Evolutionary conservation across 2,329 filamentous ascomycete species (phyloP), one percentile per base, ranked within the genome.

Genomic region (Shiraia bambusicola): DNA sequence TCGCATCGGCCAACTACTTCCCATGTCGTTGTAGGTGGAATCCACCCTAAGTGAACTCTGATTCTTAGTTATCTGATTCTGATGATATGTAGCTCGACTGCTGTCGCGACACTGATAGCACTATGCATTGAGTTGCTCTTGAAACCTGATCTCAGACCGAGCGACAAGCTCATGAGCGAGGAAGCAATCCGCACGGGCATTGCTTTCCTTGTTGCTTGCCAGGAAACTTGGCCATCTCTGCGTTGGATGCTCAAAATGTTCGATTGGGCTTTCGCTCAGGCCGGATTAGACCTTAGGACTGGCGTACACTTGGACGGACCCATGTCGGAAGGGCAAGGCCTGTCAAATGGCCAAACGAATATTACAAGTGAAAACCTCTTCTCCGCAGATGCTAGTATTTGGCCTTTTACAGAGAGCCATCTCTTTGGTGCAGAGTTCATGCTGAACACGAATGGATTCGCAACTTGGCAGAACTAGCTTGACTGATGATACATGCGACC

Each of bases 121-220:
- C 19, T 22, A 22, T 22, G 19, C 19, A 30, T 14, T 30, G 13
- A 30, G 28, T 30, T 13, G 28, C 16, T 16, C 8, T 30, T 30
- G n/a, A 14, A 30, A 16, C 28, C 16, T 29, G n/a, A 16, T n/a
- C 28, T 30, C 28, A 12, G 9, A n/a, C 10, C 28, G 28, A 30
- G 28, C n/a, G 28, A 30, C 16, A 30, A 30, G 28, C 28, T 30
- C n/a, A 16, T 30, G 28, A 30, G 28, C n/a, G 28, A 30, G 28
- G 27, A 29, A 15, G 27, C 27, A 15, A 16, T 30, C 13, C 28
- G n/a, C 28, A 30, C 28, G 9, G 28, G 28, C 28, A 30, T 30
- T 30, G n/a, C n/a, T 7, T 30, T 30, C 16, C 28, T 30, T 30
- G n/a, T 30, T 7, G 2, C 28, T 15, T 30, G 4, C 8, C 19